Conservation (phyloP, 148 eudicot species). For the Pharnaceum exiguum region DNA sequence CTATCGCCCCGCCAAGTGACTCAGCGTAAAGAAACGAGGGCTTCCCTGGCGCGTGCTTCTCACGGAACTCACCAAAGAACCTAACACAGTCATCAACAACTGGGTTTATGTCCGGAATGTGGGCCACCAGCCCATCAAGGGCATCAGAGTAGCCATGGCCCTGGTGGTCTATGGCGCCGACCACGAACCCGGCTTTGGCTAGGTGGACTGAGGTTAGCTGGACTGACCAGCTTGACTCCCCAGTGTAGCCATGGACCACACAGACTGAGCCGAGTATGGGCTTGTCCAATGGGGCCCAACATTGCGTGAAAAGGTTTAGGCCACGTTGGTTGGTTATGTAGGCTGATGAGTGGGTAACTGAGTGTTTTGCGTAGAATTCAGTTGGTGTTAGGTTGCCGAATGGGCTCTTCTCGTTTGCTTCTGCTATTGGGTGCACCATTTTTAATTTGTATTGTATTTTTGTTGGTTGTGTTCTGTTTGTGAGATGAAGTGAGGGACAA, state of each 20-base stretch:
- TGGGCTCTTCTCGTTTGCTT: slow-evolving; percentile 64
- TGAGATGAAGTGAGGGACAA: too few relatives aligned
- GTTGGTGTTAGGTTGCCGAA: slow-evolving; percentile 55
- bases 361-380: slow-evolving; percentile 80
- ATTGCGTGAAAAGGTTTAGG: slow-evolving; percentile 82
- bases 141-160: slow-evolving; percentile 87
- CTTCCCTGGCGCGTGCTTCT: slow-evolving; percentile 29
- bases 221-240: slow-evolving; percentile 88
- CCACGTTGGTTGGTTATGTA: slow-evolving; percentile 65
- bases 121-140: slow-evolving; percentile 54
- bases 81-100: slow-evolving; percentile 78
- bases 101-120: slow-evolving; percentile 76
- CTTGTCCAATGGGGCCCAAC: slow-evolving; percentile 57
- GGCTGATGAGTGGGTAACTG: slow-evolving; percentile 63
- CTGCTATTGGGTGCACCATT: slow-evolving; percentile 73
- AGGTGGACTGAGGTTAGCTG: slow-evolving; percentile 66
- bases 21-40: slow-evolving; percentile 76
- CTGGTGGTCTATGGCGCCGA: slow-evolving; percentile 84
- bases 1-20: slow-evolving; percentile 92
- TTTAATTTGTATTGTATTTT: too few relatives aligned
- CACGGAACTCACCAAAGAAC: slow-evolving; percentile 64
- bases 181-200: slow-evolving; percentile 71
- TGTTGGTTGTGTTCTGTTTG: too few relatives aligned
- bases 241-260: slow-evolving; percentile 91
- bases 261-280: slow-evolving; percentile 37